Conservation (phyloP, 164 flowering plant species). For the Vitis labrusca region DNA sequence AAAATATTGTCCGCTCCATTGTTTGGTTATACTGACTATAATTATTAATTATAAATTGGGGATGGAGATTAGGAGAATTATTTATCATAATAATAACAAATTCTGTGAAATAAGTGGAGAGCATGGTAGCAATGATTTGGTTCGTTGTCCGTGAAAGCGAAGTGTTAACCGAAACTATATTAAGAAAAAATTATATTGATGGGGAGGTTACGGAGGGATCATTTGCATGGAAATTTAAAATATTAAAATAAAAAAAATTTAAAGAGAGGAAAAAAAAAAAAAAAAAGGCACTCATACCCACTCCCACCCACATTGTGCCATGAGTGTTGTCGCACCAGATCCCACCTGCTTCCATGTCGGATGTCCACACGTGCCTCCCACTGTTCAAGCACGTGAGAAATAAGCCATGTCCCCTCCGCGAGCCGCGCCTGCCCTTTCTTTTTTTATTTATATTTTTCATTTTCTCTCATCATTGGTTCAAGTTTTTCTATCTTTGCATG, state of each 20-base stretch:
- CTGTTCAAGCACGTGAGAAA: constrained; percentile 2
- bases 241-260: neutral
- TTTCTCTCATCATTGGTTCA: no score
- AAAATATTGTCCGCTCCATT: no score
- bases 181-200: neutral
- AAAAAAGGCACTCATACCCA: neutral
- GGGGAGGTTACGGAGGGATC: no score
- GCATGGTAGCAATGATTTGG: constrained; percentile 16
- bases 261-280: neutral
- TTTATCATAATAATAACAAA: neutral
- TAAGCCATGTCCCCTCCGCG: neutral
- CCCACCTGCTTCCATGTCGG: constrained; percentile 6
- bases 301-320: constrained; percentile 4
- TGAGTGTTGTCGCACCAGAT: constrained; percentile 11
- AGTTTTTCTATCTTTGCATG: no score
- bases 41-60: neutral
- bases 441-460: no score
- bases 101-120: constrained; percentile 7
- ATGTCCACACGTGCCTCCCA: constrained; percentile 2
- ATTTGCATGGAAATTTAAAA: no score
- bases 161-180: constrained; percentile 15
- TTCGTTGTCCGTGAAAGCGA: constrained; percentile 17
- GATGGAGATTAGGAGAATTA: neutral
- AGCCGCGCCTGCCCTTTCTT: no score
- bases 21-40: neutral